Evolutionary conservation across 257 asterid species (phyloP), one percentile per base, ranked within the genome.

Genomic region (Capsicum chinense): DNA sequence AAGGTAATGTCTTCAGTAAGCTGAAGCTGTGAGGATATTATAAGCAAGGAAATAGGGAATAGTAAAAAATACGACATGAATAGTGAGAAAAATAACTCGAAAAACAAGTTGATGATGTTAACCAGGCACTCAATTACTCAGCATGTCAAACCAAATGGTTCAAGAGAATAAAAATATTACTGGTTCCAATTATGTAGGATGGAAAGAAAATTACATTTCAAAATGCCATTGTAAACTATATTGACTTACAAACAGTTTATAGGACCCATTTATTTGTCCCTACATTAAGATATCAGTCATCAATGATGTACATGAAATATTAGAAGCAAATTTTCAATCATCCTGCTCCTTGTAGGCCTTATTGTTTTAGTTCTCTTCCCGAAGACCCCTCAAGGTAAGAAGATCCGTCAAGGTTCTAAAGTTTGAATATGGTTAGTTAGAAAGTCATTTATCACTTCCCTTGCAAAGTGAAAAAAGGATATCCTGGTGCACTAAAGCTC

Each of bases 91-190:
- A 19, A 9, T 11, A 68, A 37, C 76, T 8, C 21, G 56, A 70
- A 7, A 50, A 37, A 69, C 2, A 69, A 16, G 33, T 54, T 39
- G 19, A 16, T 39, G 54, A 7, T 69, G 78, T 69, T 69, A 69
- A 69, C 7, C 1, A 69, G 78, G 39, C 48, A 47, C 42, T 71
- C 79, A 47, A 71, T 5, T 71, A 71, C 8, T 48, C 62, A 50
- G 81, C 81, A 74, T 21, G 44, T 62, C 47, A 74, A 50, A 14
- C 47, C 59, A 52, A 74, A 50, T 50, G 62, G 62, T 52, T 74
- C 9, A n/a, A 47, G 81, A 50, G 47, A 52, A 21, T 50, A 21
- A 15, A 73, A 12, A 19, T 12, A 50, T 21, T 21, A 6, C 19
- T 50, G 47, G 52, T 3, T 73, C 39, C 80, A 73, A 19, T 10